Conservation (phyloP, 352 stramenopile genomes). For the Stramenopiles sp. region DNA sequence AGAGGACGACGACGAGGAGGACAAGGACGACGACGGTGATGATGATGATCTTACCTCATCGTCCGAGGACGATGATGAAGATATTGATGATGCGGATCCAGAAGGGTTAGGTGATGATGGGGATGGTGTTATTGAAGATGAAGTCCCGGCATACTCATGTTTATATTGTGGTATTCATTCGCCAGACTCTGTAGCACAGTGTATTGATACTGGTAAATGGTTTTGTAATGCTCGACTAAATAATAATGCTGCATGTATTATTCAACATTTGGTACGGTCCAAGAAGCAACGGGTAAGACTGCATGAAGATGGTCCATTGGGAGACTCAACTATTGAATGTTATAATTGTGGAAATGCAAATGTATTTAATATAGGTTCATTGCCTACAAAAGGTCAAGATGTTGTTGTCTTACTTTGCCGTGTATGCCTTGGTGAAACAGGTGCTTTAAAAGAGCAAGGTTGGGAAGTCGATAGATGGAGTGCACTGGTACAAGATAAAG, state of each 20-base stretch:
- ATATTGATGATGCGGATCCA: not conserved
- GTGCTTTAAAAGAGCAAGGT: slow-evolving; percentile 92
- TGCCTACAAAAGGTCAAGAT: slow-evolving; percentile 79
- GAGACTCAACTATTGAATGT: slow-evolving; percentile 92
- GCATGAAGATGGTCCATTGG: slow-evolving; percentile 83
- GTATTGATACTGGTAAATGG: slow-evolving; percentile 85
- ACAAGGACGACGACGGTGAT: not conserved
- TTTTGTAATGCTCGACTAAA: slow-evolving; percentile 93
- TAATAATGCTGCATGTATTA: slow-evolving; percentile 79
- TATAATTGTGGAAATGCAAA: slow-evolving; percentile 98
- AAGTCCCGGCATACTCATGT: slow-evolving; percentile 68
- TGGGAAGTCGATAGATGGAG: slow-evolving; percentile 97
- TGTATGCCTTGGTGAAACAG: slow-evolving; percentile 83
- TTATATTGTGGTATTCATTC: slow-evolving; percentile 93
- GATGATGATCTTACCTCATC: not conserved
- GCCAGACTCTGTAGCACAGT: slow-evolving; percentile 81
- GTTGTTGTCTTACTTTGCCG: slow-evolving; percentile 93
- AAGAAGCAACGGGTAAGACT: slow-evolving; percentile 65
- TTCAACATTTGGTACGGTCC: slow-evolving; percentile 88
- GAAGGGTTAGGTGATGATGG: not conserved
- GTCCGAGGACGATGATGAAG: not conserved
- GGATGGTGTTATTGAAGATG: slow-evolving; percentile 16
- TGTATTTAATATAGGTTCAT: slow-evolving; percentile 94
- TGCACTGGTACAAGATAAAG: slow-evolving; percentile 86
- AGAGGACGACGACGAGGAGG: not conserved